Conservation (phyloP, 345 rosid species). For the Iberis pinnata region DNA sequence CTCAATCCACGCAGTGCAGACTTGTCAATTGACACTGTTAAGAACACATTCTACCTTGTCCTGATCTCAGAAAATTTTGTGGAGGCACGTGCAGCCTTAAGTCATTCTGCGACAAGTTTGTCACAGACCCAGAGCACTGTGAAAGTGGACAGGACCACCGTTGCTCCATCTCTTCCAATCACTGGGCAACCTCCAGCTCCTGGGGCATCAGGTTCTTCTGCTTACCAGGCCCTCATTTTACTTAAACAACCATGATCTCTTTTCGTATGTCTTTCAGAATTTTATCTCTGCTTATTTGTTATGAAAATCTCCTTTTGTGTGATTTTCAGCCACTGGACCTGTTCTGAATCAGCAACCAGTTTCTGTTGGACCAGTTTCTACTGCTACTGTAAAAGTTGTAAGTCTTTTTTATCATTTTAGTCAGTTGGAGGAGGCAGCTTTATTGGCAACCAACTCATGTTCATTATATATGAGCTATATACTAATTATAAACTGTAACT, state of each 20-base stretch:
- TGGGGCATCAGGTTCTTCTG: constrained; percentile 41
- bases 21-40: constrained; percentile 54
- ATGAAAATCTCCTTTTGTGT: constrained; percentile 9
- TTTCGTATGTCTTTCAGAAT: constrained; percentile 10
- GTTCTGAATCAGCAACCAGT: constrained; percentile 53
- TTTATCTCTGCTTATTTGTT: constrained; percentile 13
- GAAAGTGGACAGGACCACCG: constrained; percentile 68
- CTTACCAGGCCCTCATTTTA: constrained; percentile 3
- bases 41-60: constrained; percentile 73
- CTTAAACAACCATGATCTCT: constrained; percentile 7
- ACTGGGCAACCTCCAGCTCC: constrained; percentile 56
- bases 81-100: constrained; percentile 71
- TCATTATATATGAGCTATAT: neutral
- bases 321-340: constrained; percentile 58
- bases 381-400: constrained; percentile 88
- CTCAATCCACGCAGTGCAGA: constrained; percentile 56
- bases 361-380: constrained; percentile 64
- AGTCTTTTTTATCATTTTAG: constrained; percentile 29
- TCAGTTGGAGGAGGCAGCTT: constrained; percentile 11
- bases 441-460: constrained; percentile 1
- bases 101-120: constrained; percentile 60
- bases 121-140: constrained; percentile 63
- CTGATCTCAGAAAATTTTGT: constrained; percentile 79
- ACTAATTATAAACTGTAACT: neutral
- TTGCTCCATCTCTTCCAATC: constrained; percentile 43